Percentiles rank a stretch among this genome's conserved stretches.
Conservation (phyloP, 768 basidiomycete genomes). For the Hygrophoropsis aurantiaca region DNA sequence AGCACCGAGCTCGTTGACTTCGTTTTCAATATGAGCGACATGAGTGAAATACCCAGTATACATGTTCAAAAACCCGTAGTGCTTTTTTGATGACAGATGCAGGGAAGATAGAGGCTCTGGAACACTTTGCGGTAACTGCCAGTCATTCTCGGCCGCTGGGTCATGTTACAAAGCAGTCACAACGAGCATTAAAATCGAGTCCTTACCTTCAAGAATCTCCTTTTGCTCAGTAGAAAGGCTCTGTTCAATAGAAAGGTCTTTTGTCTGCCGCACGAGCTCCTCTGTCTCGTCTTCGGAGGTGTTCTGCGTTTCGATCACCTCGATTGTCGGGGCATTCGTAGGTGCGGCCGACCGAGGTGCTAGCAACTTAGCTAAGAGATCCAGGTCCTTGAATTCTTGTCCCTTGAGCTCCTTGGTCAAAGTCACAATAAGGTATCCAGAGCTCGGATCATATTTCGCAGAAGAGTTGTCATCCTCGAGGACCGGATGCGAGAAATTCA, state of each 20-base stretch:
- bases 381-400: slow-evolving; percentile 73
- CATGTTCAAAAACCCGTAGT: slow-evolving; percentile 77
- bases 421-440: slow-evolving; percentile 76
- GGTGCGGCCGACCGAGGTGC: slow-evolving; percentile 56
- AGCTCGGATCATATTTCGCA: slow-evolving; percentile 72
- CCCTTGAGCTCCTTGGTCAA: slow-evolving; percentile 68
- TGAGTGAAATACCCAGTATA: slow-evolving; percentile 77
- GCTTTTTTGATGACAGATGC: slow-evolving; percentile 41
- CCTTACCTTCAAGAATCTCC: slow-evolving; percentile 57
- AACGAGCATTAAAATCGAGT: not conserved
- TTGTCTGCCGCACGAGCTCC: slow-evolving; percentile 43
- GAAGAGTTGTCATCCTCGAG: slow-evolving; percentile 65
- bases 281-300: slow-evolving; percentile 27
- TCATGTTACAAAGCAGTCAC: not conserved
- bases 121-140: slow-evolving; percentile 70
- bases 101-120: slow-evolving; percentile 41
- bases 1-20: slow-evolving; percentile 74
- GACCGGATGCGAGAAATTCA: slow-evolving; percentile 69
- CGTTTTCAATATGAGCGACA: slow-evolving; percentile 73
- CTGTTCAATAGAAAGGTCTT: slow-evolving; percentile 50
- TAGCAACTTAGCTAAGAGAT: slow-evolving; percentile 74
- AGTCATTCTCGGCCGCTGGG: slow-evolving; percentile 75
- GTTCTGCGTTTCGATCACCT: slow-evolving; percentile 47
- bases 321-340: slow-evolving; percentile 45
- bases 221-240: slow-evolving; percentile 48